A percentile compares a stretch with the other conserved stretches of the same genome.
Conservation (phyloP, 164 flowering plant species). For the Pachysandra terminalis region DNA sequence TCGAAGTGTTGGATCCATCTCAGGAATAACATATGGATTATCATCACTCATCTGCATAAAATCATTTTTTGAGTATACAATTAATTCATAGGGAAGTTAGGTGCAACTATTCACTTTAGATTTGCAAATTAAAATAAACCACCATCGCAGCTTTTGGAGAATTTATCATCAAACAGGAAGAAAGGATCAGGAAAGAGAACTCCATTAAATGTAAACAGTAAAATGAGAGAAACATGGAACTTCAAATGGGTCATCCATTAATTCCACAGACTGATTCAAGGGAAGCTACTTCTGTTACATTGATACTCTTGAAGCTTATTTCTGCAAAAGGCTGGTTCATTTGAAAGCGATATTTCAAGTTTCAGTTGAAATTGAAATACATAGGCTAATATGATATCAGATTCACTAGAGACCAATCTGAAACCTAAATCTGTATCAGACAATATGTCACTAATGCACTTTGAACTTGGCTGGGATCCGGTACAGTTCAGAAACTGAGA, state of each 20-base stretch:
- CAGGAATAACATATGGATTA: conserved; percentile 84
- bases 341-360: too few relatives aligned
- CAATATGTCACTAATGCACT: too few relatives aligned
- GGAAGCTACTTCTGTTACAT: background rate
- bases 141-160: background rate
- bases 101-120: background rate
- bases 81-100: background rate
- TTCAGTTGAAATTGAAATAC: too few relatives aligned
- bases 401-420: too few relatives aligned
- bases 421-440: too few relatives aligned
- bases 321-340: too few relatives aligned
- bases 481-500: too few relatives aligned
- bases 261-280: background rate
- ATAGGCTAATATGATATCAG: too few relatives aligned
- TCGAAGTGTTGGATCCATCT: conserved; percentile 88
- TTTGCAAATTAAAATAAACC: background rate
- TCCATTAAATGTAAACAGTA: background rate
- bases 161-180: background rate
- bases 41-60: conserved; percentile 91
- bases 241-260: background rate
- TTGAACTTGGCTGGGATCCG: too few relatives aligned
- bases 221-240: too few relatives aligned
- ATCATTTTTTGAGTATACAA: conserved; percentile 2
- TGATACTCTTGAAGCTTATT: too few relatives aligned
- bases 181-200: background rate